Conservation (phyloP, 2,329 filamentous ascomycete genomes). For the Diaporthe capsici region DNA sequence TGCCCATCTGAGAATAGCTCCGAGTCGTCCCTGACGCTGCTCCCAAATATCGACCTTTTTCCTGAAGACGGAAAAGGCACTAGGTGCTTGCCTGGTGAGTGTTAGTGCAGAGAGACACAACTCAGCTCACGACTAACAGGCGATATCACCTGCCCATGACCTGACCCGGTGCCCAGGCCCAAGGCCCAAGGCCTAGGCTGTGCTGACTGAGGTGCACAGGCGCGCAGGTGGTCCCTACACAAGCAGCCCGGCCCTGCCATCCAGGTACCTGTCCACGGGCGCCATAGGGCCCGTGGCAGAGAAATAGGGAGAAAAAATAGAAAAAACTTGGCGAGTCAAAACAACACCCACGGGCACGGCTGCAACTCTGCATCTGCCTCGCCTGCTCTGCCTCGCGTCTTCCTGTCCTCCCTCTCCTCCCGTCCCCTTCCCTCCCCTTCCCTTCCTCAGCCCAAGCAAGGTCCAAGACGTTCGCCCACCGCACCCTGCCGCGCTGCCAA, state of each 20-base stretch:
- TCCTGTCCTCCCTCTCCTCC: slow-evolving; percentile 5
- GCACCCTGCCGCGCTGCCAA: slow-evolving; percentile 39
- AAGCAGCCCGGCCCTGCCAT: not conserved
- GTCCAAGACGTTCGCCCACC: slow-evolving; percentile 39
- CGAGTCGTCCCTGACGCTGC: not conserved
- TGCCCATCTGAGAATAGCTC: slow-evolving; percentile 8
- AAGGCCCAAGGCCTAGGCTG: not conserved
- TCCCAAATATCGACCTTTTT: not conserved
- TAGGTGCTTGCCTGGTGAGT: not conserved
- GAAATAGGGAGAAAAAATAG: slow-evolving; percentile 35
- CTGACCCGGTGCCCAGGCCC: not conserved
- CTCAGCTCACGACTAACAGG: too few relatives aligned
- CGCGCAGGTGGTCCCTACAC: not conserved
- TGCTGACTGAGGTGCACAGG: slow-evolving; percentile 23
- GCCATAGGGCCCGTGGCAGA: not conserved
- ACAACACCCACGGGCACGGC: slow-evolving; percentile 39
- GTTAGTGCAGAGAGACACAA: too few relatives aligned
- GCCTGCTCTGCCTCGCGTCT: slow-evolving; percentile 11
- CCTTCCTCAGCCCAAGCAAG: slow-evolving; percentile 36
- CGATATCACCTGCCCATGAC: not conserved
- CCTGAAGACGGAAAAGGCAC: not conserved
- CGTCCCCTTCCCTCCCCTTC: slow-evolving; percentile 11
- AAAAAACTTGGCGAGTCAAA: slow-evolving; percentile 34
- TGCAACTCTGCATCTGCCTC: slow-evolving; percentile 30
- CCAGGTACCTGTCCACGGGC: not conserved